Evolutionary conservation across 2,329 filamentous ascomycete genomes (phyloP), one percentile per base, ranked within the genome.

Genomic region (Grosmannia serpens): DNA sequence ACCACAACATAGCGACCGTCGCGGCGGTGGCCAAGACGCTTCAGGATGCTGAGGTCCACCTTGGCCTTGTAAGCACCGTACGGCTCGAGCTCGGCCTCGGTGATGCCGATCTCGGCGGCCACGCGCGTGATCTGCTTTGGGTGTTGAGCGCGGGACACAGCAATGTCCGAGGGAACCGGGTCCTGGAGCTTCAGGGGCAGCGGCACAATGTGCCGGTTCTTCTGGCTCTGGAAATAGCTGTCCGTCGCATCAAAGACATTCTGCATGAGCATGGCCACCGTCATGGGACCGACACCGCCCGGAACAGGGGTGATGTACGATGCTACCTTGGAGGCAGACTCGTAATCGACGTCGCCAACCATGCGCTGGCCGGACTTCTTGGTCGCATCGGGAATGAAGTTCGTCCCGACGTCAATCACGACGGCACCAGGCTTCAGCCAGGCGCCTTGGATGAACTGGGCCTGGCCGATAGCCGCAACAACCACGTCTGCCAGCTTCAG

Each of bases 261-360:
- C 73, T 95, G 89, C 66, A 99, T 77, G 53, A 99, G 79, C 94
- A 99, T 99, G 61, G 94, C 94, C 63, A 99, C 91, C 3, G 94
- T 99, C 94, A 99, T 99, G 55, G 94, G 94, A 0, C 94, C 94
- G 60, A 99, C 94, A 71, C 94, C 94, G 59, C 94, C 94, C 1
- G 94, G 94, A 2, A 99, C 94, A 1, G 94, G 94, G 2, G 94
- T 99, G 68, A 99, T 96, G 67, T 88, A 83, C 2, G 91, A 96
- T 24, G 91, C 94, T 49, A 96, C 88, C 69, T 95, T 79, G 20
- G 80, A 81, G 20, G 92, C 92, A 50, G 88, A 84, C 56, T 91
- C 90, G 66, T 85, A 97, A 67, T 99, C 91, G 49, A 99, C 94
- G 70, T 99, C 94, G 61, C 94, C 94, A 8, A 97, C 92, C 26